Evolutionary conservation across 1,139 yeast genomes (phyloP).

Genomic region (Citeromyces hawaiiensis): DNA sequence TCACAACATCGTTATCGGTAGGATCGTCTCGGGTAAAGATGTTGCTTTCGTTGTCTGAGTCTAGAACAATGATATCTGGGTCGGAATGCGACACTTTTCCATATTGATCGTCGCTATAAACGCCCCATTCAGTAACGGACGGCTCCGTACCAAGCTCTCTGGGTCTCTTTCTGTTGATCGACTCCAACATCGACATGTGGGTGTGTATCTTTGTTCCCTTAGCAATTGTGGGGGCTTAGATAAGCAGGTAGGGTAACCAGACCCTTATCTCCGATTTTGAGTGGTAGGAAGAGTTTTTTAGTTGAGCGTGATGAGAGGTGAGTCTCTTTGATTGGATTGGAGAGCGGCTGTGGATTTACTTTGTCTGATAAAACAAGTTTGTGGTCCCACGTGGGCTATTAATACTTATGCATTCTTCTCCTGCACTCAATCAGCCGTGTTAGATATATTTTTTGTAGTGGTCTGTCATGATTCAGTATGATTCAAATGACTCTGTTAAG

Average conservation of each 20-base stretch:
- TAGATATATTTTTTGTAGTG: too few relatives aligned
- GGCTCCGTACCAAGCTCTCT: constrained; percentile 10
- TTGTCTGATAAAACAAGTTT: not conserved
- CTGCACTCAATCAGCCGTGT: too few relatives aligned
- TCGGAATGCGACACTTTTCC: constrained; percentile 2
- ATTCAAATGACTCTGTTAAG: too few relatives aligned
- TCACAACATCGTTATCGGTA: not conserved
- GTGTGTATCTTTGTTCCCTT: not conserved
- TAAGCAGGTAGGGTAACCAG: constrained; percentile 1
- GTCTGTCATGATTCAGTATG: too few relatives aligned
- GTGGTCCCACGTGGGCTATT: not conserved
- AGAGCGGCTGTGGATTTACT: not conserved
- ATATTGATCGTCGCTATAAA: not conserved
- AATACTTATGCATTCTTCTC: not conserved
- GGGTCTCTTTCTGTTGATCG: constrained; percentile 18
- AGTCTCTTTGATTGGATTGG: not conserved
- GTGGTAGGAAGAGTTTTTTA: not conserved
- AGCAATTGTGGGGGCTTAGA: constrained; percentile 1
- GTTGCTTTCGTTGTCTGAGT: constrained; percentile 24
- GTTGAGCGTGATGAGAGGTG: too few relatives aligned
- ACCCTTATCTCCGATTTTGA: constrained; percentile 1
- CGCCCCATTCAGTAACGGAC: constrained; percentile 3
- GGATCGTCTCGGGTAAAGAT: constrained; percentile 19
- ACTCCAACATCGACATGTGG: constrained; percentile 7
- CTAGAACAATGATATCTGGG: constrained; percentile 18